Percentiles rank a stretch among this genome's conserved stretches.
These are phyloP conservation scores for Trematosphaeria pertusa DNA, from an alignment of 2,329 filamentous ascomycete species.

Conservation along the genomic window DNA sequence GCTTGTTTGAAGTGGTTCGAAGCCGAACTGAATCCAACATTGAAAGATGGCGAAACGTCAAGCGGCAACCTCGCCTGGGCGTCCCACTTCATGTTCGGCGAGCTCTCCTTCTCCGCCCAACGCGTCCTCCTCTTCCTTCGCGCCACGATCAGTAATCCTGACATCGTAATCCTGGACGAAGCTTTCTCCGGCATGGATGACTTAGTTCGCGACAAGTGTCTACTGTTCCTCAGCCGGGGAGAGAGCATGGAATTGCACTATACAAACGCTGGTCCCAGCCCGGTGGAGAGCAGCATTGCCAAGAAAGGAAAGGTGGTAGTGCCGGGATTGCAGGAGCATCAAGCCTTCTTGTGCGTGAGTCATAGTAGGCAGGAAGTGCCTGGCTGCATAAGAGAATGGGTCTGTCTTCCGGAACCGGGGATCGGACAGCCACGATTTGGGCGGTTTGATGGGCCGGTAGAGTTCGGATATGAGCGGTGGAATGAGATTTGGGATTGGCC, in stretches of 20 bases:
- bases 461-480: conserved; percentile 66
- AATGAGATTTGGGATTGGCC: conserved; percentile 58
- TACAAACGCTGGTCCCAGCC: conserved; percentile 38
- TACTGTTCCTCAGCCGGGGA: conserved; percentile 72
- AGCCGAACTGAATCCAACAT: conserved; percentile 71
- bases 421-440: conserved; percentile 71
- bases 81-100: conserved; percentile 70
- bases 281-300: conserved; percentile 52
- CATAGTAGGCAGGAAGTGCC: conserved; percentile 92
- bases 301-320: conserved; percentile 58
- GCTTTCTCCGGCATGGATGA: conserved; percentile 60
- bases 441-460: conserved; percentile 66
- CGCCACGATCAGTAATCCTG: conserved; percentile 53
- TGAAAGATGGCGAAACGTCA: conserved; percentile 13
- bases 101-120: conserved; percentile 81
- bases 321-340: conserved; percentile 68
- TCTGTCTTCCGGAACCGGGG: conserved; percentile 81
- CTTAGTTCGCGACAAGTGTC: conserved; percentile 80
- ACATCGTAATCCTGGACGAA: conserved; percentile 60
- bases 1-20: conserved; percentile 79
- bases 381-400: conserved; percentile 79
- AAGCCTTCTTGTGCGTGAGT: conserved; percentile 90
- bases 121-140: conserved; percentile 81
- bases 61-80: conserved; percentile 66
- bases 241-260: conserved; percentile 46